Evolutionary conservation across 176 grass and related monocot species (phyloP).

Genomic region (Oryza australiensis): DNA sequence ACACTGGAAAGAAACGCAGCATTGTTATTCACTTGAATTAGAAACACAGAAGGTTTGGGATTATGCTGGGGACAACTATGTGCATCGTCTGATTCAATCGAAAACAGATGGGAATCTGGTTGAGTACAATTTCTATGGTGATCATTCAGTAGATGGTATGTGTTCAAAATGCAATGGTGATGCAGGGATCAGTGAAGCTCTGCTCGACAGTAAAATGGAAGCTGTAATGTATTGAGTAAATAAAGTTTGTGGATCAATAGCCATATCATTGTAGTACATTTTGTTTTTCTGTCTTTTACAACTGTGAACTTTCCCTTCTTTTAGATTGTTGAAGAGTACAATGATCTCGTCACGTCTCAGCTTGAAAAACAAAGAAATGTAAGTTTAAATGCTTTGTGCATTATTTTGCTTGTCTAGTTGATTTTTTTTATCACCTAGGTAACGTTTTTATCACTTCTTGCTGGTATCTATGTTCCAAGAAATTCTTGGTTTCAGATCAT

Average conservation of each 20-base stretch:
- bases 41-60: constrained; percentile 99
- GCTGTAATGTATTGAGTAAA: constrained; percentile 70
- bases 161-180: constrained; percentile 54
- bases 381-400: constrained; percentile 14
- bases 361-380: constrained; percentile 99
- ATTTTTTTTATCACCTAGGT: constrained; percentile 6
- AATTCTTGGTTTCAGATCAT: background rate
- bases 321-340: constrained; percentile 90
- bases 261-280: constrained; percentile 26
- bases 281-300: background rate
- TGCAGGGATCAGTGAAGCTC: constrained; percentile 68
- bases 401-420: constrained; percentile 13
- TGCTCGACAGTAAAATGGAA: constrained; percentile 94
- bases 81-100: constrained; percentile 92
- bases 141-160: constrained; percentile 39
- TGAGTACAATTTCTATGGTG: constrained; percentile 72
- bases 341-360: constrained; percentile 88
- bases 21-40: constrained; percentile 95
- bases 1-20: constrained; percentile 93
- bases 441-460: background rate
- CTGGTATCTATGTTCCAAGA: constrained; percentile 2
- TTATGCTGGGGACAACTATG: constrained; percentile 98
- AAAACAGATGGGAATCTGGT: constrained; percentile 93
- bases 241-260: constrained; percentile 30
- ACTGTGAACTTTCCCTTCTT: constrained; percentile 31